Percentiles rank a stretch among this genome's conserved stretches.
phyloP scores from a whole-genome alignment of 1,139 yeast species.

The Geotrichum bryndzae region DNA sequence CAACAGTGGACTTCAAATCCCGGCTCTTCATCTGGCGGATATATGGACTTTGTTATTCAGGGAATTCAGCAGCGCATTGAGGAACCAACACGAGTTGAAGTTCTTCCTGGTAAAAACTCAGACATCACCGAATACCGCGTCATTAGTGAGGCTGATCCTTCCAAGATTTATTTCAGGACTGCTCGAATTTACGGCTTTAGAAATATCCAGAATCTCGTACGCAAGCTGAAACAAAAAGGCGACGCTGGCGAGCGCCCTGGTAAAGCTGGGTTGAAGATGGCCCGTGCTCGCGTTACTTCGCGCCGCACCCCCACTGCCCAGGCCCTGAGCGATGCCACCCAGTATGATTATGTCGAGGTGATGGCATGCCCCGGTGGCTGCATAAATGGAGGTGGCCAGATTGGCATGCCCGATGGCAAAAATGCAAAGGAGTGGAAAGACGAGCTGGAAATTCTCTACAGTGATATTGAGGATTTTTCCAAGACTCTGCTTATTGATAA shows the following conservation, averaged over 20 bases:
- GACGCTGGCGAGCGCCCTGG: slow-evolving; percentile 24
- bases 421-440: slow-evolving; percentile 33
- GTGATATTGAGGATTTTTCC: slow-evolving; percentile 20
- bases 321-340: slow-evolving; percentile 46
- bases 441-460: slow-evolving; percentile 31
- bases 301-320: slow-evolving; percentile 16
- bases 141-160: slow-evolving; percentile 33
- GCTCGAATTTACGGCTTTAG: slow-evolving; percentile 88
- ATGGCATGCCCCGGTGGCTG: slow-evolving; percentile 99
- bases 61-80: slow-evolving; percentile 26
- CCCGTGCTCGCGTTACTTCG: slow-evolving; percentile 11
- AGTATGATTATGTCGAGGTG: slow-evolving; percentile 80
- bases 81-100: slow-evolving; percentile 26
- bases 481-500: background rate
- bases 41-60: slow-evolving; percentile 38
- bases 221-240: slow-evolving; percentile 59
- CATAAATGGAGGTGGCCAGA: slow-evolving; percentile 95
- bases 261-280: slow-evolving; percentile 18
- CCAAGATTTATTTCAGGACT: slow-evolving; percentile 50
- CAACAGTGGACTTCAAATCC: slow-evolving; percentile 65
- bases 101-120: slow-evolving; percentile 57
- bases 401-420: slow-evolving; percentile 43
- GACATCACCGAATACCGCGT: slow-evolving; percentile 71
- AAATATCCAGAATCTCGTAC: slow-evolving; percentile 86
- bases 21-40: slow-evolving; percentile 86